Evolutionary conservation across 2,329 filamentous ascomycete genomes (phyloP), one percentile per base, ranked within the genome.

Genomic region (Boeremia lycopersici): DNA sequence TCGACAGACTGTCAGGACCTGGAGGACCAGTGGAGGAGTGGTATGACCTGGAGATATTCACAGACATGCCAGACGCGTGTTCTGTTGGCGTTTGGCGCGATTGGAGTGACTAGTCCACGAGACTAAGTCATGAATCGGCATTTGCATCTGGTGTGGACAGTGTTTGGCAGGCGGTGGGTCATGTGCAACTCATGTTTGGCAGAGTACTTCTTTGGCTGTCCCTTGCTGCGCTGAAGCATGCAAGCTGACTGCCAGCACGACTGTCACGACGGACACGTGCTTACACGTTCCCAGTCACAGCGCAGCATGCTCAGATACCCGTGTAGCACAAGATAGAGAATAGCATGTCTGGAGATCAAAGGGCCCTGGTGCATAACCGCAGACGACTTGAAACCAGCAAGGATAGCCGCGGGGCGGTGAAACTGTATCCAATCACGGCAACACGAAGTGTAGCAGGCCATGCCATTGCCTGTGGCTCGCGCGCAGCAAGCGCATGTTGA

Each of bases 1-100:
- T 97, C 36, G 92, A 97, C 75, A 83, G 89, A 61, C 83, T 93
- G 66, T 89, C 86, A n/a, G 83, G 82, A 10, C 79, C 79, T 39
- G 76, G 76, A 5, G 80, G 73, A 35, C 67, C 72, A 48, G 69
- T 64, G 47, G 77, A 78, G 49, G 81, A 84, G 67, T 74, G 78
- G 52, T 82, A 90, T 50, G 69, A 75, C 7, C 72, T 83, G 6
- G 79, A 81, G 61, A 63, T 82, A 17, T 77, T 76, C 38, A 75
- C 74, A 13, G 81, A 83, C 58, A 73, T 75, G 50, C 73, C 74
- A 7, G 71, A 80, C 40, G 76, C 72, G 13, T 73, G 80, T 29
- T 70, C 74, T 2, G 68, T 77, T 42, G 80, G 80, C 12, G 76
- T 73, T 19, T 81, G 78, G 79, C 77, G 76, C 47, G 67, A 69